Base-by-base conservation (phyloP, 257 asterid genomes). In the Cordia subcordata region DNA sequence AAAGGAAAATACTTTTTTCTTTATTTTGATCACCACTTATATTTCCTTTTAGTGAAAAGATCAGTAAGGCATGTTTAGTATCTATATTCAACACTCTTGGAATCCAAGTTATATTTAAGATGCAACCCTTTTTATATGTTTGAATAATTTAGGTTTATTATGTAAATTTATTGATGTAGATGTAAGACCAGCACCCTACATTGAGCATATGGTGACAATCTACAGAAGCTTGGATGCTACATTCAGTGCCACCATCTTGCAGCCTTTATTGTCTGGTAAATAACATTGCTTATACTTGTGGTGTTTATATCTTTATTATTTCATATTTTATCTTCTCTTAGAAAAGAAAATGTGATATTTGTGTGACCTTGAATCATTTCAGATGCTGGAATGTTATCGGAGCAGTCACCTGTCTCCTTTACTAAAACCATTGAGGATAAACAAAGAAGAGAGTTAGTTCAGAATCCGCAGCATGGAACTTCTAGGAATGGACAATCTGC, bases 171-270 rank as follows among this genome's bases (percentile, higher is more conserved):
- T 33, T 33, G 73, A 61, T 64, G 65, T 84, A 92, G 99, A 83
- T 32, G 51, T 79, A 54, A 82, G 99, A 42, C 73, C 90, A 23
- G 95, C 92, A 17, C 77, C 85, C 59, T 64, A 73, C 49, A 60
- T 92, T 81, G 96, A 86, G 72, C 84, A 79, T 58, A 77, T 86
- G 27, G 75, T 80, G 22, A 40, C 76, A 60, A 82, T 82, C 42
- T 92, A 79, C 69, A 72, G 68, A 64, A 81, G 76, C 58, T 62
- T 92, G 83, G 77, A 81, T 58, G 76, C 87, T 62, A 81, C 86
- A 27, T 77, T 85, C 53, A 72, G 51, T 54, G 75, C 85, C 37
- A 70, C 74, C 15, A 22, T 79, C 53, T 52, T 72, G 70, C 91
- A 80, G 0, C 63, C 78, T 63, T 56, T 75, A 20, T 70, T 86